phyloP scores from a whole-genome alignment of 495 filamentous ascomycete species.

The Penicillium macrosclerotiorum region DNA sequence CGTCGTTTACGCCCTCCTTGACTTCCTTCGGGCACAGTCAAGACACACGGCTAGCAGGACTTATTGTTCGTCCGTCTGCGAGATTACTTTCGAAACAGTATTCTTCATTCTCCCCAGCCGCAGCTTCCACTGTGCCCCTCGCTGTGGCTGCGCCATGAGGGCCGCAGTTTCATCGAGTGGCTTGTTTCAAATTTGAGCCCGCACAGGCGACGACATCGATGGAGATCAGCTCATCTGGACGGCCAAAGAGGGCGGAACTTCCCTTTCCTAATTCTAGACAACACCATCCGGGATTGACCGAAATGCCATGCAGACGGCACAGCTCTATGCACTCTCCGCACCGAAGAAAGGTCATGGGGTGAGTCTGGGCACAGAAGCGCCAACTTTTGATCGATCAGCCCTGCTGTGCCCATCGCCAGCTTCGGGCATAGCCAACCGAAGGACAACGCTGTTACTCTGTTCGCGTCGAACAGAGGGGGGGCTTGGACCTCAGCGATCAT shows the following conservation, averaged over 20 bases:
- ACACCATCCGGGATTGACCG: no score
- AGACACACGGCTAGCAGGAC: no score
- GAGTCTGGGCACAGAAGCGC: constrained; percentile 15
- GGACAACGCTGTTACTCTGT: not conserved
- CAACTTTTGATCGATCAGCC: constrained; percentile 14
- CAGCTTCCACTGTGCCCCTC: constrained; percentile 3
- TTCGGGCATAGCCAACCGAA: not conserved
- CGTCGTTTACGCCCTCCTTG: no score
- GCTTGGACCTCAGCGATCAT: constrained; percentile 10
- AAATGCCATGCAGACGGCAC: no score
- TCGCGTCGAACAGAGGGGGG: not conserved
- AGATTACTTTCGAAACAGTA: no score
- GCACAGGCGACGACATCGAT: constrained; percentile 16
- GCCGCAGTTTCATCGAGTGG: constrained; percentile 19
- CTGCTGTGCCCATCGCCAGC: constrained; percentile 7
- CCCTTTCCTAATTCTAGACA: no score
- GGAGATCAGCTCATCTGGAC: not conserved
- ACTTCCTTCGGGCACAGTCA: no score
- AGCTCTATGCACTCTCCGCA: constrained; percentile 22
- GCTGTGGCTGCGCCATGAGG: constrained; percentile 16
- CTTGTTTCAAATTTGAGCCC: no score
- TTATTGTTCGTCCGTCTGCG: no score
- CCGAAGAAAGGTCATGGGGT: constrained; percentile 18
- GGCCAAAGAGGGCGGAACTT: no score
- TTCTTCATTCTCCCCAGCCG: not conserved